A percentile compares a stretch with the other conserved stretches of the same genome.
These are phyloP conservation scores for Alternaria brassicae DNA, from an alignment of 2,329 filamentous ascomycete genomes.

Conservation along the genomic window DNA sequence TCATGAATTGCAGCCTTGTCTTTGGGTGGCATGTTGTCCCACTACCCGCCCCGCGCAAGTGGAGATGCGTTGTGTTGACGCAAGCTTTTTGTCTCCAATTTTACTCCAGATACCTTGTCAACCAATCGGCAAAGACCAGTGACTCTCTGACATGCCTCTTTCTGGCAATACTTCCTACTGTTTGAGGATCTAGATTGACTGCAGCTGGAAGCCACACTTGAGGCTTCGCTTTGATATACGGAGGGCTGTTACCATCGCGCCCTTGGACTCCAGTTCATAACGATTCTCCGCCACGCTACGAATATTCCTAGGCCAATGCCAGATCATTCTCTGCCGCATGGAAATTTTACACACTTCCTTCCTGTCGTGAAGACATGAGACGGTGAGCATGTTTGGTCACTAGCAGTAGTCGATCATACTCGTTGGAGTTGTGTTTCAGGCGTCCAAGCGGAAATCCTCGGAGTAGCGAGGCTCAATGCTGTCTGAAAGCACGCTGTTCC, in stretches of 20 bases:
- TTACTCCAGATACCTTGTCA: conserved; percentile 11
- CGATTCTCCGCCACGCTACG: neutral
- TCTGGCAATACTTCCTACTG: neutral
- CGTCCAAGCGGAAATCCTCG: neutral
- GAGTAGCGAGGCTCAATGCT: neutral
- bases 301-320: neutral
- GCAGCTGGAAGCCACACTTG: neutral
- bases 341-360: neutral
- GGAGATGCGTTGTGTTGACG: conserved; percentile 10
- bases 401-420: neutral
- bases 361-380: neutral
- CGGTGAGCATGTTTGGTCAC: neutral
- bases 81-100: conserved; percentile 18
- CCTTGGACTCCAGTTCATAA: neutral
- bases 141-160: conserved; percentile 1
- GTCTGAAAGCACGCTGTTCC: neutral
- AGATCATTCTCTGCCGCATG: neutral
- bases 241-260: neutral
- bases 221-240: conserved; percentile 2
- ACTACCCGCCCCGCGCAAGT: conserved; percentile 10
- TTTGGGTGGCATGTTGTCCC: conserved; percentile 9
- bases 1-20: neutral
- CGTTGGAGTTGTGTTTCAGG: neutral
- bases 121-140: conserved; percentile 1
- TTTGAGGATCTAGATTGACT: neutral